Evolutionary conservation across 1,284 basidiomycete genomes (phyloP).

Genomic region (Ceratobasidium sp.): DNA sequence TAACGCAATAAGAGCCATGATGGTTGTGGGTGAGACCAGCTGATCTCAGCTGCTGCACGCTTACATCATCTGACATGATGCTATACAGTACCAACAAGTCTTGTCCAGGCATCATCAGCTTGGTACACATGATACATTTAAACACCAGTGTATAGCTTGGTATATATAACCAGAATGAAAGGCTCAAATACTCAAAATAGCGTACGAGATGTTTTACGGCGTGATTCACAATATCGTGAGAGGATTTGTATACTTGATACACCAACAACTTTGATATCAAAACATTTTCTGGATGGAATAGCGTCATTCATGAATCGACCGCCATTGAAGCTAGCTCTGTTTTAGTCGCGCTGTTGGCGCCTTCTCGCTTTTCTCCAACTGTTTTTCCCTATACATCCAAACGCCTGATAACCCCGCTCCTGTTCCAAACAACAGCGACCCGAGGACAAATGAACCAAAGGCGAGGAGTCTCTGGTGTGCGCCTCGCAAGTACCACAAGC

Average conservation of each 20-base stretch:
- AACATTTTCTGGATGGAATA: not conserved
- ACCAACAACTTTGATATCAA: too few relatives aligned
- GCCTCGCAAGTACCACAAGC: slow-evolving; percentile 20
- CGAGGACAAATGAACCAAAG: not conserved
- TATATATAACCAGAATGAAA: too few relatives aligned
- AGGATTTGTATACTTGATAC: too few relatives aligned
- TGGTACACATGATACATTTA: too few relatives aligned
- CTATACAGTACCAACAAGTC: not conserved
- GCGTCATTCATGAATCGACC: not conserved
- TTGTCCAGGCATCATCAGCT: too few relatives aligned
- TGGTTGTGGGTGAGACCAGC: not conserved
- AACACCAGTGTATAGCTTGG: too few relatives aligned
- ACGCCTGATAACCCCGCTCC: slow-evolving; percentile 21
- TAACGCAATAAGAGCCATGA: not conserved
- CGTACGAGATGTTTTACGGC: too few relatives aligned
- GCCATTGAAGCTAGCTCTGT: not conserved
- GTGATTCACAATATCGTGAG: too few relatives aligned
- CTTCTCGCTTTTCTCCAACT: not conserved
- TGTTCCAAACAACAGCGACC: slow-evolving; percentile 1
- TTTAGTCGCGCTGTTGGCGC: not conserved
- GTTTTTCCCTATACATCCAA: slow-evolving; percentile 38
- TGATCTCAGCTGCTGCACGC: not conserved
- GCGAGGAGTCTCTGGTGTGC: not conserved
- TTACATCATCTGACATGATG: not conserved
- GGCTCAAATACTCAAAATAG: too few relatives aligned